Evolutionary conservation across 2,329 filamentous ascomycete species (phyloP).

Genomic region (Epichloe sylvatica): DNA sequence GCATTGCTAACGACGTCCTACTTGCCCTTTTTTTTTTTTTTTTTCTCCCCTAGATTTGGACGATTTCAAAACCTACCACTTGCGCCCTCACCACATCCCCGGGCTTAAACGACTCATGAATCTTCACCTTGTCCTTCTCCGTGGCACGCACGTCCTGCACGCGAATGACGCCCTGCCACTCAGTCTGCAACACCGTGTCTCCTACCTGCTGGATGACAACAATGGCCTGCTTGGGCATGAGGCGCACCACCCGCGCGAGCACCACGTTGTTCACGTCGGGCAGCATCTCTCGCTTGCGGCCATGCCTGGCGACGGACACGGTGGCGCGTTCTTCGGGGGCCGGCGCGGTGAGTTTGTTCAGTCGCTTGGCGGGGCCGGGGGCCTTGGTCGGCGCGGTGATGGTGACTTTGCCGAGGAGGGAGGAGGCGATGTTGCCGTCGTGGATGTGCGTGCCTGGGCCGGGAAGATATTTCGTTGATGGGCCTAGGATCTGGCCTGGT

Average conservation of each 20-base stretch:
- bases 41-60: too few relatives aligned
- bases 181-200: conserved; percentile 55
- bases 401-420: conserved; percentile 60
- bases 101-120: conserved; percentile 81
- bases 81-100: conserved; percentile 81
- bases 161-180: conserved; percentile 75
- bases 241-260: conserved; percentile 71
- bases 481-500: conserved; percentile 69
- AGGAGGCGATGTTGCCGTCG: conserved; percentile 62
- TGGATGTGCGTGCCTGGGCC: conserved; percentile 78
- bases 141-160: conserved; percentile 87
- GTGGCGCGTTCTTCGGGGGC: conserved; percentile 33
- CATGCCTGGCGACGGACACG: conserved; percentile 40
- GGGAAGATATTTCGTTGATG: conserved; percentile 49
- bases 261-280: conserved; percentile 71
- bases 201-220: conserved; percentile 77
- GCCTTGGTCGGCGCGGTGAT: conserved; percentile 34
- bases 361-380: conserved; percentile 41
- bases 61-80: conserved; percentile 43
- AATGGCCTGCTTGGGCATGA: conserved; percentile 72
- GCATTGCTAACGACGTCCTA: not conserved
- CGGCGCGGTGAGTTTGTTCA: conserved; percentile 41
- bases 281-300: conserved; percentile 52
- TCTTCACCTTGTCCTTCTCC: conserved; percentile 87
- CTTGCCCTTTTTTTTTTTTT: not conserved